Base-by-base conservation (phyloP, 164 flowering plant species). In the Macadamia integrifolia region DNA sequence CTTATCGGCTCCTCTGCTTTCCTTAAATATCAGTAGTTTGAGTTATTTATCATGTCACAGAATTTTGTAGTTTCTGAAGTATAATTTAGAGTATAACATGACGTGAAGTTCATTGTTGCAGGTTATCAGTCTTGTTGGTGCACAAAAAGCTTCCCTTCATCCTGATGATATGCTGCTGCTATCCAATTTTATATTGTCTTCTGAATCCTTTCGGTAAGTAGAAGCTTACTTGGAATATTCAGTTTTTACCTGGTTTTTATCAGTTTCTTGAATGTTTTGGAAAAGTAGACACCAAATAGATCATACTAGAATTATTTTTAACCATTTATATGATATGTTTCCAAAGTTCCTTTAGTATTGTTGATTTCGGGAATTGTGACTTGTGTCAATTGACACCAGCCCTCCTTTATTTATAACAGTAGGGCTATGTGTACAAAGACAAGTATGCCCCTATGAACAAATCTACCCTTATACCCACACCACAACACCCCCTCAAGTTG, bases 141-240 rank as follows among this genome's bases (percentile, higher is more conserved):
- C 99, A 58, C 97, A 95, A 70, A 95, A 95, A 76, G 94, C 97
- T 35, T 90, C 96, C 69, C 97, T 95, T 74, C 97, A 92, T 84
- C 98, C 99, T 29, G 99, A 95, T 87, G 99, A 95, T 75, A 90
- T 95, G 90, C 82, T 95, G 72, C 80, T 95, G 29, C 91, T 95
- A 75, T 71, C 98, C 62, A 95, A 95, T 78, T 95, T 95, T 78
- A 86, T 95, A 52, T 77, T 82, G 82, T 88, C 99, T 30, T 90
- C 98, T 49, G 99, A 95, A 76, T 95, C 99, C 58, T 95, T 95
- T 78, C 86, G 97, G 99, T 76, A 83, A 80, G 83, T 72, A 48
- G 14, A 69, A 9, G 9, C 46, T 13, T 29, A 30, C 61, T 58
- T 55, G 30, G 28, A 61, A 53, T 14, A 30, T 42, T 65, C 31